Evolutionary conservation across 2,329 filamentous ascomycete species (phyloP).

Genomic region (Aspergillus pseudoviridinutans): DNA sequence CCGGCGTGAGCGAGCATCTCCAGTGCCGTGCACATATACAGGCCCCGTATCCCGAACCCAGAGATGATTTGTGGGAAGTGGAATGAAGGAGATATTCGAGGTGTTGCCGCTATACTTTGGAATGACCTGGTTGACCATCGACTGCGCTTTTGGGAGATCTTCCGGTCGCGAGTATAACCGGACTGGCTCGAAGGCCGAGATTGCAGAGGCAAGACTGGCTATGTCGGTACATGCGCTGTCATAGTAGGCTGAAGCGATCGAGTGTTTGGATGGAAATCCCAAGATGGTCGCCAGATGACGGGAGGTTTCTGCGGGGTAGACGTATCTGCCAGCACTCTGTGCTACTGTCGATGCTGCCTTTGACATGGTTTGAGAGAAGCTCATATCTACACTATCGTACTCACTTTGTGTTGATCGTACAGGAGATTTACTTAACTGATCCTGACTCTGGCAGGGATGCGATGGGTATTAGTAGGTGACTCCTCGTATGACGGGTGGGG

Average conservation of each 20-base stretch:
- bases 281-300: constrained; percentile 25
- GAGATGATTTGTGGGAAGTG: constrained; percentile 16
- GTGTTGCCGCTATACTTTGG: constrained; percentile 2
- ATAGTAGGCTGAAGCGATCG: constrained; percentile 20
- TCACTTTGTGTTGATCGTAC: too few species aligned
- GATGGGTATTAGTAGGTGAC: background rate
- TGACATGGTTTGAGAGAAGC: background rate
- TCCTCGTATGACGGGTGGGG: too few species aligned
- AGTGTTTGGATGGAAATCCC: constrained; percentile 22
- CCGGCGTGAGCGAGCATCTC: background rate
- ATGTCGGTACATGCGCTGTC: constrained; percentile 21
- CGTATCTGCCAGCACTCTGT: constrained; percentile 3
- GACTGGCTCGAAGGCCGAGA: constrained; percentile 30
- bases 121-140: constrained; percentile 5
- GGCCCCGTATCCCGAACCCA: constrained; percentile 19
- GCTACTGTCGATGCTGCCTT: background rate
- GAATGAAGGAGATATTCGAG: constrained; percentile 12
- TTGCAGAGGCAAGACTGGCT: constrained; percentile 22
- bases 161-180: constrained; percentile 25
- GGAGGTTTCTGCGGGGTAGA: constrained; percentile 19
- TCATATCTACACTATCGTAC: background rate
- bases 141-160: constrained; percentile 15
- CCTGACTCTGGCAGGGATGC: too few species aligned
- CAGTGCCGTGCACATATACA: constrained; percentile 12
- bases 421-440: too few species aligned